Percentiles rank a stretch among this genome's conserved stretches.
These are phyloP conservation scores for Penicillium sp. DNA, from an alignment of 2,329 filamentous ascomycete species.

Conservation along the genomic window DNA sequence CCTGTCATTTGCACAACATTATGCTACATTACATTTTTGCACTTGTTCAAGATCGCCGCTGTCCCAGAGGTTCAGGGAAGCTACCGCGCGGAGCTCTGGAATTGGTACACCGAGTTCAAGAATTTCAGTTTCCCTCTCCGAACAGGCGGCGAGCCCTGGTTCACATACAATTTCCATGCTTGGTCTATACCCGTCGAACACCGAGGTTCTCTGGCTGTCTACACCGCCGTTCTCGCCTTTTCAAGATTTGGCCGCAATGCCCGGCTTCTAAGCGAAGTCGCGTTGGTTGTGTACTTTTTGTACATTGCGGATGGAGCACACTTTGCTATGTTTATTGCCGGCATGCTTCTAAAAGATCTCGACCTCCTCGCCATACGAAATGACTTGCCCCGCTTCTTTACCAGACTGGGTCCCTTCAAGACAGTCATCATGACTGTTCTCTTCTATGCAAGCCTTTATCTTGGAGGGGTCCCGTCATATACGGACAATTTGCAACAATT, in stretches of 20 bases:
- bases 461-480: conserved; percentile 61
- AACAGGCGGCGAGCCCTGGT: conserved; percentile 56
- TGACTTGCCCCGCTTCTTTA: conserved; percentile 53
- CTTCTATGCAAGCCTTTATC: conserved; percentile 53
- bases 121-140: conserved; percentile 68
- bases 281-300: conserved; percentile 63
- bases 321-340: conserved; percentile 59
- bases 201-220: conserved; percentile 63
- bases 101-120: conserved; percentile 57
- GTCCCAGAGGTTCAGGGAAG: conserved; percentile 41
- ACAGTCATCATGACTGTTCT: conserved; percentile 53
- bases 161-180: conserved; percentile 58
- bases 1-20: conserved; percentile 57
- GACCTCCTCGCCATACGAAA: conserved; percentile 54
- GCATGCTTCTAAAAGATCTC: conserved; percentile 62
- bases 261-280: conserved; percentile 54
- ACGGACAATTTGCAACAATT: conserved; percentile 51
- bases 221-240: conserved; percentile 57
- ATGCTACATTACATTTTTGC: conserved; percentile 53
- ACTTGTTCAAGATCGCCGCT: conserved; percentile 52
- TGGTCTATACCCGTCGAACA: conserved; percentile 66
- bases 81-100: conserved; percentile 52
- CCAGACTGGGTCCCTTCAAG: conserved; percentile 49
- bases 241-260: conserved; percentile 55
- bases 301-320: conserved; percentile 66